These are phyloP conservation scores for Penicillium freii DNA, from an alignment of 2,329 filamentous ascomycete species.

Conservation along the genomic window DNA sequence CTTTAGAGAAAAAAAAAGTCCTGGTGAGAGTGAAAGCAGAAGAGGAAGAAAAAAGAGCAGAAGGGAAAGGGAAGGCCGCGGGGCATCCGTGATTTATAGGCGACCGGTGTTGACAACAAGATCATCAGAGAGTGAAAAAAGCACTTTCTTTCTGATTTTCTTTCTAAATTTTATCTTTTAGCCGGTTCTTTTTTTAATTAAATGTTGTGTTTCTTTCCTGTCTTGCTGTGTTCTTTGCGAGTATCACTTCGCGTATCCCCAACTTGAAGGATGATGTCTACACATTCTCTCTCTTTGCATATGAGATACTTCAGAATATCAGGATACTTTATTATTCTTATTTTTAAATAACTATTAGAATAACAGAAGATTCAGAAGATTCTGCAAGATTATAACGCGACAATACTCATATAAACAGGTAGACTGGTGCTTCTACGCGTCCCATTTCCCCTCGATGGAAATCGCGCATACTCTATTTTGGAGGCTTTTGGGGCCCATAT, in stretches of 20 bases:
- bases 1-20: neutral
- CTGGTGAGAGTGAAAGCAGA: conserved; percentile 13
- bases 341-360: neutral
- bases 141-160: conserved; percentile 18
- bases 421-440: neutral
- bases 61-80: conserved; percentile 39
- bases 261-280: neutral
- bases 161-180: neutral
- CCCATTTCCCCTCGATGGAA: conserved; percentile 4
- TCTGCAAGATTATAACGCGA: neutral
- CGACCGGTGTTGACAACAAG: conserved; percentile 42
- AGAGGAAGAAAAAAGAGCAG: conserved; percentile 29
- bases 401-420: neutral
- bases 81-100: conserved; percentile 46
- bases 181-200: neutral
- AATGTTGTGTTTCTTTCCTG: neutral
- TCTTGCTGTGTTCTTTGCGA: conserved; percentile 5
- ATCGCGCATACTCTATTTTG: conserved; percentile 7
- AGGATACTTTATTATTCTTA: neutral
- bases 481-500: neutral
- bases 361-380: neutral
- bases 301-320: neutral
- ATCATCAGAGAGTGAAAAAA: conserved; percentile 35
- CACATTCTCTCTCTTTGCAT: neutral
- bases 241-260: neutral